phyloP scores from a whole-genome alignment of 1,284 basidiomycete species.

The Irpex sp. region DNA sequence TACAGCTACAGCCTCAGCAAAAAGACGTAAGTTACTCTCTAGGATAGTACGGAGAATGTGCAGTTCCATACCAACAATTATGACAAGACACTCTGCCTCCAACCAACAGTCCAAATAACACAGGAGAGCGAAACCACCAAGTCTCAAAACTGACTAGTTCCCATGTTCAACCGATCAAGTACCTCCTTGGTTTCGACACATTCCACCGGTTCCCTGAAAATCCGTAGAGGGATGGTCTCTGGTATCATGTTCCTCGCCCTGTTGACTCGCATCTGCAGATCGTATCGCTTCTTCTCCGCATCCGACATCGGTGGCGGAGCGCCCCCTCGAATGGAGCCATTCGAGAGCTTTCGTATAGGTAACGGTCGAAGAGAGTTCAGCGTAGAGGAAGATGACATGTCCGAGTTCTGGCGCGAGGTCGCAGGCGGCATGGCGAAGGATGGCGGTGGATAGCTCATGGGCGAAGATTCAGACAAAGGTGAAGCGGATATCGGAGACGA shows the following conservation, averaged over 20 bases:
- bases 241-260: conserved; percentile 55
- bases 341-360: background rate
- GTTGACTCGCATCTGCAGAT: conserved; percentile 60
- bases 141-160: background rate
- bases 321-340: conserved; percentile 9
- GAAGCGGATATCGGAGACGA: background rate
- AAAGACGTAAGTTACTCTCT: background rate
- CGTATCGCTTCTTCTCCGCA: conserved; percentile 47
- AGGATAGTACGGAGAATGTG: background rate
- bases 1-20: background rate
- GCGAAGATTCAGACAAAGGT: conserved; percentile 12
- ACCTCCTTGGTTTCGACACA: conserved; percentile 51
- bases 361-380: conserved; percentile 6
- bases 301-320: conserved; percentile 34
- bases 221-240: conserved; percentile 47
- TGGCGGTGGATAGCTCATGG: background rate
- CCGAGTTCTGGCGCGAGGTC: conserved; percentile 1
- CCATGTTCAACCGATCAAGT: conserved; percentile 21
- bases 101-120: background rate
- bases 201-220: conserved; percentile 64
- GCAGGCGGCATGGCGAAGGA: background rate
- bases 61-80: background rate
- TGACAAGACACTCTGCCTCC: background rate
- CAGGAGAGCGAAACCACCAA: background rate
- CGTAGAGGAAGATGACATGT: conserved; percentile 3